Percentiles rank a stretch among this genome's conserved stretches.
Evolutionary conservation across 108 stramenopile genomes (phyloP).

Genomic region (Cyclotella atomus): DNA sequence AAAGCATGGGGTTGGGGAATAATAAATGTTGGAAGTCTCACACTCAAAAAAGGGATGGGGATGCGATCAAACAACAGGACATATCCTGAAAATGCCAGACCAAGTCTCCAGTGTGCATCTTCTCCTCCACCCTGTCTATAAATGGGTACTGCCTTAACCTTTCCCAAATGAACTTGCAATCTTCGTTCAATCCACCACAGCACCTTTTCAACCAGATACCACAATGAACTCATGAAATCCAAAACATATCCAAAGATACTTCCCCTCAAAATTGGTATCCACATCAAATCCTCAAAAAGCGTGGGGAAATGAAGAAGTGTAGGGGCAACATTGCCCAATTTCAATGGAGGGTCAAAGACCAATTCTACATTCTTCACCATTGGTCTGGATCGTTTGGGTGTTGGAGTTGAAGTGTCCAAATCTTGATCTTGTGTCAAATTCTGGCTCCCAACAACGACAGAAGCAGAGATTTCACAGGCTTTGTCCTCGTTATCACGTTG

Average conservation of each 20-base stretch:
- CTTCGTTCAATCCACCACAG: conserved; percentile 83
- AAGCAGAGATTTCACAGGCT: conserved; percentile 57
- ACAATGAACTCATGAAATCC: conserved; percentile 65
- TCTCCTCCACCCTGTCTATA: conserved; percentile 47
- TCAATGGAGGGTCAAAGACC: conserved; percentile 79
- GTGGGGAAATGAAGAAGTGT: conserved; percentile 88
- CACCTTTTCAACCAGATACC: conserved; percentile 72
- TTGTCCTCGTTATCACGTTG: conserved; percentile 7
- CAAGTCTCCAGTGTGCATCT: conserved; percentile 73
- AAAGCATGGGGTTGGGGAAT: conserved; percentile 90
- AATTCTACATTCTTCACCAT: conserved; percentile 80
- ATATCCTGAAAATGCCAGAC: conserved; percentile 82
- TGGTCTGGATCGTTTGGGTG: conserved; percentile 64
- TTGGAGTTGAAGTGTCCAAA: conserved; percentile 64
- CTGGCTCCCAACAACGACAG: conserved; percentile 67
- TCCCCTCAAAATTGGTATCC: conserved; percentile 62
- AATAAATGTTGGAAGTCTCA: conserved; percentile 81
- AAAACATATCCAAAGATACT: conserved; percentile 65
- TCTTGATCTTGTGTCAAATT: conserved; percentile 69
- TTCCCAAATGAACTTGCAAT: conserved; percentile 79
- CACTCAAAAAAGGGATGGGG: conserved; percentile 82
- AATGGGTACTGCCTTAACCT: conserved; percentile 67
- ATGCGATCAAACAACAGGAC: conserved; percentile 74
- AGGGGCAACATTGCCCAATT: conserved; percentile 81
- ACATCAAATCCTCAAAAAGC: conserved; percentile 79